Conservation (phyloP, 108 stramenopile species). For the Cyclotella distinguenda region DNA sequence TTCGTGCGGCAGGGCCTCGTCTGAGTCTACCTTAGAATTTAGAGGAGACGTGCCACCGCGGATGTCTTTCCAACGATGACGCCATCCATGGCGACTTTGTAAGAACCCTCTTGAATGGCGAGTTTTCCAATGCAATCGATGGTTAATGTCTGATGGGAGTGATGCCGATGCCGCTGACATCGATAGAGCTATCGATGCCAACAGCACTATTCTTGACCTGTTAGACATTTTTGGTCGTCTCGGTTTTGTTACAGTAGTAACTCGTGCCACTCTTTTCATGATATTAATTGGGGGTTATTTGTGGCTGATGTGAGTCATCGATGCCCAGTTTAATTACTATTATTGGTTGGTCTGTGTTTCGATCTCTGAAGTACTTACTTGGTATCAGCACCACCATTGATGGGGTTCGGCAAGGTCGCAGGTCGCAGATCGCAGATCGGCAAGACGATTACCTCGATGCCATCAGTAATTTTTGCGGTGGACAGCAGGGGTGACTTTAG, state of each 20-base stretch:
- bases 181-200: constrained; percentile 27
- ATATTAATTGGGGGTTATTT: background rate
- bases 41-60: constrained; percentile 14
- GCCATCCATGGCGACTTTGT: background rate
- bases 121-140: constrained; percentile 11
- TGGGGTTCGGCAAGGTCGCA: no score
- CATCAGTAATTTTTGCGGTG: no score
- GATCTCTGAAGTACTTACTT: no score
- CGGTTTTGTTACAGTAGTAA: background rate
- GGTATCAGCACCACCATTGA: no score
- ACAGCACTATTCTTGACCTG: constrained; percentile 20
- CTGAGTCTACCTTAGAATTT: constrained; percentile 1
- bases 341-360: no score
- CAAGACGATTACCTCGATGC: no score
- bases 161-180: constrained; percentile 24
- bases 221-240: constrained; percentile 12
- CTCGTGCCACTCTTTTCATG: background rate
- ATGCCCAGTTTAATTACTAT: no score
- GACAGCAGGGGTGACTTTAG: no score
- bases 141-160: constrained; percentile 19
- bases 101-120: background rate
- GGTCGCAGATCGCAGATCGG: no score
- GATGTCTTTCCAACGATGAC: constrained; percentile 16
- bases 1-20: constrained; percentile 3
- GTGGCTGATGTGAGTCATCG: no score